Percentiles rank a stretch among this genome's conserved stretches.
phyloP scores from a whole-genome alignment of 495 filamentous ascomycete genomes.

The Aspergillus taichungensis region DNA sequence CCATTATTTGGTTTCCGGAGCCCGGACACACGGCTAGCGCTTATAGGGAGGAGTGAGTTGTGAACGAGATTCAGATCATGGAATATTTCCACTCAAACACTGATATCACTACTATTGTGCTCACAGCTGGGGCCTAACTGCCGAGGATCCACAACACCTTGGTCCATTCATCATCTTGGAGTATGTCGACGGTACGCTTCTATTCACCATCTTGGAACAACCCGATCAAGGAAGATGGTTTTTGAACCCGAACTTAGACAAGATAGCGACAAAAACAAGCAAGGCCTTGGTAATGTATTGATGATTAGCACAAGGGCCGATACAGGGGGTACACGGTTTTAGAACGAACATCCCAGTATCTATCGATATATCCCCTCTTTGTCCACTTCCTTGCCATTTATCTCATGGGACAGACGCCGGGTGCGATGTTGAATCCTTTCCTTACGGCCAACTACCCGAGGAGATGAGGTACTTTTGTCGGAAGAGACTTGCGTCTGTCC shows the following conservation, averaged over 20 bases:
- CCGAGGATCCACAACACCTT: conserved; percentile 27
- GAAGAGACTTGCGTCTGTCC: no score
- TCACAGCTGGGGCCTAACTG: conserved; percentile 23
- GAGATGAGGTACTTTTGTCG: no score
- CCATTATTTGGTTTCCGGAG: conserved; percentile 27
- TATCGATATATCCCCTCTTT: no score
- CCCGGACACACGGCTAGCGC: conserved; percentile 20
- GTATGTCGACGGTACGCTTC: conserved; percentile 24
- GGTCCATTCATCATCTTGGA: conserved; percentile 37
- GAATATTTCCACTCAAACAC: conserved; percentile 29
- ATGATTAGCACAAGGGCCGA: no score
- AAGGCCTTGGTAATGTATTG: no score
- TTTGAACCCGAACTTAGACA: conserved; percentile 20
- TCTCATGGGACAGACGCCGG: no score
- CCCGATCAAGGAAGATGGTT: conserved; percentile 23
- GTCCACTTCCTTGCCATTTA: no score
- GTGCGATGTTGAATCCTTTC: no score
- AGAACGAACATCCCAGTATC: no score
- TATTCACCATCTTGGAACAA: conserved; percentile 23
- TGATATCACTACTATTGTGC: conserved; percentile 28
- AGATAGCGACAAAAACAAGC: conserved; percentile 7
- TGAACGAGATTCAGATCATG: conserved; percentile 29
- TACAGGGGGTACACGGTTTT: no score
- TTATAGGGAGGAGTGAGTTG: conserved; percentile 28
- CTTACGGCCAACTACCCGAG: no score